Evolutionary conservation across 129 eudicot genomes (phyloP).

Genomic region (Chrysanthemum makinoi): DNA sequence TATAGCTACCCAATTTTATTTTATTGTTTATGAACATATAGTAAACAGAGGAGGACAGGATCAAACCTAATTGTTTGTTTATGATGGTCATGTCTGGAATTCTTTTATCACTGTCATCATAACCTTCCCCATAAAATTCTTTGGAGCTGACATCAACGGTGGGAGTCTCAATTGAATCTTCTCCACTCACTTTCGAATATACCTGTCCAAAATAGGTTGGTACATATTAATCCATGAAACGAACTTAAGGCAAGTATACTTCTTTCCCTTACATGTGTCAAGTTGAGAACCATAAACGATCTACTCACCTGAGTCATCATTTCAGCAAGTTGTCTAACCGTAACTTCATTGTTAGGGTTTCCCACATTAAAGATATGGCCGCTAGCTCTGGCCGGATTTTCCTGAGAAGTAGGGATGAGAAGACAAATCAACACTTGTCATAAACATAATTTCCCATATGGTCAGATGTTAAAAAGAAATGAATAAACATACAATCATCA

Average conservation of each 20-base stretch:
- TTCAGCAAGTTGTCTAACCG: slow-evolving; percentile 98
- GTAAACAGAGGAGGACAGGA: background rate
- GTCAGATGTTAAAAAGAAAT: slow-evolving; percentile 1
- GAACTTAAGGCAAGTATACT: background rate
- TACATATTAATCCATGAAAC: background rate
- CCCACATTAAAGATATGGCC: slow-evolving; percentile 97
- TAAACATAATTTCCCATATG: background rate
- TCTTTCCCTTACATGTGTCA: background rate
- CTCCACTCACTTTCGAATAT: slow-evolving; percentile 88
- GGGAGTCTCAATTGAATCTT: slow-evolving; percentile 61
- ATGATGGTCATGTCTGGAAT: slow-evolving; percentile 98
- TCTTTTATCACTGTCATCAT: slow-evolving; percentile 95
- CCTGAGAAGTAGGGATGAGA: slow-evolving; percentile 39
- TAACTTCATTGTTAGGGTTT: slow-evolving; percentile 96
- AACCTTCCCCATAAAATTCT: slow-evolving; percentile 96
- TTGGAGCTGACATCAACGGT: slow-evolving; percentile 85
- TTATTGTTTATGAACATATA: too few relatives aligned
- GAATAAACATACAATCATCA: slow-evolving; percentile 77
- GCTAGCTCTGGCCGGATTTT: slow-evolving; percentile 91
- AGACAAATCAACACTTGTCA: background rate
- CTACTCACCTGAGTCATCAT: slow-evolving; percentile 86
- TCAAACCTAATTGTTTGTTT: slow-evolving; percentile 75
- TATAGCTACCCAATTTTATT: too few relatives aligned
- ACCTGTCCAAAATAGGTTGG: slow-evolving; percentile 45
- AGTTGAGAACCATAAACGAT: background rate